phyloP scores from a whole-genome alignment of 306 rosid species.

The Oemleria cerasiformis region DNA sequence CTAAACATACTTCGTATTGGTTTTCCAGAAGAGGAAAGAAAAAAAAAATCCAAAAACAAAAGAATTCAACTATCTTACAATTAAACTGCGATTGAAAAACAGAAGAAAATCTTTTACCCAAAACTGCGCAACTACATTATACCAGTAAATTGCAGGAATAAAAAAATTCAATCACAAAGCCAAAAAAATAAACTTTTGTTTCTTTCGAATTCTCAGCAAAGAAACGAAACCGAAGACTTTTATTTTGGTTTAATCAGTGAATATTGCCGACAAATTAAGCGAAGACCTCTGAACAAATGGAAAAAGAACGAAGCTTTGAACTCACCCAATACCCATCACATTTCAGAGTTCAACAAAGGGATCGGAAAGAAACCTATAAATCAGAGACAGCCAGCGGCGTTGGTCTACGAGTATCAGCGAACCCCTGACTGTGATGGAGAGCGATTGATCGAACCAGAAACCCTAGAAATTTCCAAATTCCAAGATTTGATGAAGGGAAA shows the following conservation, averaged over 20 bases:
- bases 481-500: slow-evolving; percentile 30
- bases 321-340: slow-evolving; percentile 28
- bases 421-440: slow-evolving; percentile 14
- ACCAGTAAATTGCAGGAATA: background rate
- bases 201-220: background rate
- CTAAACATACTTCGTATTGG: background rate
- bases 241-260: background rate
- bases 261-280: background rate
- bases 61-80: background rate
- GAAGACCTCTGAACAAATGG: background rate
- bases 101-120: background rate
- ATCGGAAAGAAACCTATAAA: slow-evolving; percentile 1
- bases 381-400: background rate
- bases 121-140: slow-evolving; percentile 6
- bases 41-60: background rate
- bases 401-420: background rate
- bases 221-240: background rate
- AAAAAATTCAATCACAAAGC: background rate
- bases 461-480: slow-evolving; percentile 57
- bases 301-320: slow-evolving; percentile 36
- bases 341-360: slow-evolving; percentile 13
- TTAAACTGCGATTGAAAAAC: background rate
- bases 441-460: slow-evolving; percentile 34
- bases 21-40: background rate
- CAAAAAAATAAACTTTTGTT: background rate